phyloP scores from a whole-genome alignment of 768 basidiomycete species.

The Phaeotremella skinneri region DNA sequence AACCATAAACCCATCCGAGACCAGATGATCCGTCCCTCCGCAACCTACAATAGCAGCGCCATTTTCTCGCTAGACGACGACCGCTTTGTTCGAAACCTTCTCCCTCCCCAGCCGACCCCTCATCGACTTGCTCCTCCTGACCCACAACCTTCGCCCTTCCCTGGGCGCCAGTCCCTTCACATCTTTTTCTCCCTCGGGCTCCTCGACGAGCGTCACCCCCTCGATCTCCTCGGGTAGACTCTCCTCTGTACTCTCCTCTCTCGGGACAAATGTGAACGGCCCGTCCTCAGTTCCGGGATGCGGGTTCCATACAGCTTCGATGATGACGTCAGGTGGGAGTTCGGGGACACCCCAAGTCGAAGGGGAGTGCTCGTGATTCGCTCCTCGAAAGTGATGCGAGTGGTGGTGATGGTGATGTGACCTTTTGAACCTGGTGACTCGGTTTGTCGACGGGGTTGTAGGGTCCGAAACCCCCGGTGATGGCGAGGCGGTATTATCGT shows the following conservation, averaged over 20 bases:
- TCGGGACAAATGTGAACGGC: constrained; percentile 37
- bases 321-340: constrained; percentile 32
- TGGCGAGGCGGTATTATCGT: neutral
- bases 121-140: neutral
- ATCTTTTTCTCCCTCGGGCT: neutral
- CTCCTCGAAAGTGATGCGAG: constrained; percentile 4
- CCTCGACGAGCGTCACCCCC: neutral
- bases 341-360: neutral
- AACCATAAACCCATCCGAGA: too few relatives aligned
- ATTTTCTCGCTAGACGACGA: neutral
- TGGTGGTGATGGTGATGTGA: constrained; percentile 25
- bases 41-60: too few relatives aligned
- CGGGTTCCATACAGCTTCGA: constrained; percentile 44
- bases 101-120: neutral
- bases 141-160: neutral
- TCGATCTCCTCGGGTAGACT: neutral
- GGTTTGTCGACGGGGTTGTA: neutral
- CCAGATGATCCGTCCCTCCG: too few relatives aligned
- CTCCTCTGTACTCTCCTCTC: neutral
- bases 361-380: neutral
- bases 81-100: neutral
- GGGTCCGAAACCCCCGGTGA: neutral
- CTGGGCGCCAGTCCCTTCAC: neutral
- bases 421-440: neutral
- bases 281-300: constrained; percentile 25